Evolutionary conservation across 2,329 filamentous ascomycete species (phyloP).

Genomic region (Harringtonia aguacate): DNA sequence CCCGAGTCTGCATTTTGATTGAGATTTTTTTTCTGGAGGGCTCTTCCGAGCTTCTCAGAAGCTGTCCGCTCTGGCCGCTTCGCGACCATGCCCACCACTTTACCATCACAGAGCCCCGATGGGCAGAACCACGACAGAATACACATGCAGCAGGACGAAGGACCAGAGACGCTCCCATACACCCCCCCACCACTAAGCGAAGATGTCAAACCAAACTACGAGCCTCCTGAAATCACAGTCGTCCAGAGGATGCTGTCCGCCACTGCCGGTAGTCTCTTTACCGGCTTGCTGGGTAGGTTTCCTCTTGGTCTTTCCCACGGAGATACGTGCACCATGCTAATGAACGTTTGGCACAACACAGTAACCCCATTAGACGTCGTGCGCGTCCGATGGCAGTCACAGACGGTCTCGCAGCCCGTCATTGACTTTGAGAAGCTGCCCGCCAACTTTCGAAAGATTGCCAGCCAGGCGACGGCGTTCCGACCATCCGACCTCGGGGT

Average conservation of each 20-base stretch:
- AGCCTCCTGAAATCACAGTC: constrained; percentile 60
- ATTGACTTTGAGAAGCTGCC: constrained; percentile 28
- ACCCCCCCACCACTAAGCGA: constrained; percentile 19
- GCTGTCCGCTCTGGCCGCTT: neutral
- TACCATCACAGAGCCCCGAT: constrained; percentile 11
- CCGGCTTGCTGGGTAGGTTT: constrained; percentile 67
- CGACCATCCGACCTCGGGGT: constrained; percentile 76
- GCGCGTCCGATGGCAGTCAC: constrained; percentile 85
- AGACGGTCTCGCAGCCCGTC: constrained; percentile 35
- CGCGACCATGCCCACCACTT: constrained; percentile 4
- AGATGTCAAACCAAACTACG: constrained; percentile 19
- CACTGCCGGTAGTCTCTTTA: constrained; percentile 80
- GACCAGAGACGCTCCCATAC: constrained; percentile 17
- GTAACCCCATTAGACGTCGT: constrained; percentile 96
- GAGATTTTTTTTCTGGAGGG: neutral
- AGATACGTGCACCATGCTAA: too few species aligned
- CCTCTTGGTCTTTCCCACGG: too few species aligned
- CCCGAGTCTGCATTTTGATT: neutral
- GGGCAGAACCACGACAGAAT: constrained; percentile 29
- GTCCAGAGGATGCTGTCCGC: constrained; percentile 92
- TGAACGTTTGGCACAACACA: too few species aligned
- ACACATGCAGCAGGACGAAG: constrained; percentile 20
- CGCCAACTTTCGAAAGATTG: constrained; percentile 44
- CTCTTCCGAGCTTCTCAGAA: neutral
- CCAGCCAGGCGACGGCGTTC: constrained; percentile 52